Base-by-base conservation (phyloP, 345 rosid species). In the Arabidopsis suecica region DNA sequence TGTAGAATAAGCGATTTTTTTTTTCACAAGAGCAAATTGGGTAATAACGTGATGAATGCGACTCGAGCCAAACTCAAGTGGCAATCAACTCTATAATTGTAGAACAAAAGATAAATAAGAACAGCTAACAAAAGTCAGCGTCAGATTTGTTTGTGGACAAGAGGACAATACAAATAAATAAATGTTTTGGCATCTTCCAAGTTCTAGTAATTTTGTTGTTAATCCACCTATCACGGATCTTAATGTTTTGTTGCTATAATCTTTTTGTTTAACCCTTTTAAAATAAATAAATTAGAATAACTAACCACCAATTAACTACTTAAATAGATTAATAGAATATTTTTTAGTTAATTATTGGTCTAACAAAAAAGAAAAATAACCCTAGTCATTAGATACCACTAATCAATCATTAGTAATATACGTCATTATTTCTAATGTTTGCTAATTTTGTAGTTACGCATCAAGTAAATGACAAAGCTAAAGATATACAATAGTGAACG, bases 191-290 rank as follows among this genome's bases (percentile, higher is more conserved):
- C 6, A 68, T 13, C 51, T 68, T 55, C 41, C 30, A 40, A 68
- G 71, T 67, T 37, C 37, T 14, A 61, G 53, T 72, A 38, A 74
- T 65, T 56, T 41, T 44, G 58, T 74, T 65, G 64, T 42, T 74
- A 65, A 74, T 65, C 66, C 40, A 74, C 72, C 41, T 13, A 33
- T 74, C 59, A 45, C 30, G 72, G 65, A 74, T 55, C 58, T 57
- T 63, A 23, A 45, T 74, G 45, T 73, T 63, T 60, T 73, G 23
- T 37, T 56, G 66, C 22, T 12, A 56, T 16, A 55, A 13, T 63
- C 10, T 11, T 51, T 53, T 73, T 38, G 7, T 66, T 53, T 34
- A 5, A 20, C 49, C 10, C 3, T 45, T 65, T 20, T 1, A 0
- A 14, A 45, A 16, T 6, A 16, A 45, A 16, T 7, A 20, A 0